phyloP scores from a whole-genome alignment of 495 filamentous ascomycete genomes.

The Penicillium alfredii region DNA sequence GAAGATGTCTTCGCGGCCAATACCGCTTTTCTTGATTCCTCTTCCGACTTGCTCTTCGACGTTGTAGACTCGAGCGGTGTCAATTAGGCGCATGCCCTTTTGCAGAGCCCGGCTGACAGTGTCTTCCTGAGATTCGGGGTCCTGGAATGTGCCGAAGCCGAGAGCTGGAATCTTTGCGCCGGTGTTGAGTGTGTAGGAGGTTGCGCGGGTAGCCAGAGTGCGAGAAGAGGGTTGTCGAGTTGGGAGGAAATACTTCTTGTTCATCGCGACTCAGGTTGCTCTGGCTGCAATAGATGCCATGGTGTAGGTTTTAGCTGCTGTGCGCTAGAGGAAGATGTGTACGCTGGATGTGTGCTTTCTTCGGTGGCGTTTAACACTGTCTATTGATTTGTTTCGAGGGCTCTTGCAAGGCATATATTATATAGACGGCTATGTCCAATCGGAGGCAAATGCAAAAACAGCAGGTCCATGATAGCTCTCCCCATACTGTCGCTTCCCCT shows the following conservation, averaged over 20 bases:
- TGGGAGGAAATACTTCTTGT: not conserved
- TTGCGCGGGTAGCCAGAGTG: not conserved
- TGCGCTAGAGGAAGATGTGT: not conserved
- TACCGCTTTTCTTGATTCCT: constrained; percentile 9
- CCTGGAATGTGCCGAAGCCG: constrained; percentile 41
- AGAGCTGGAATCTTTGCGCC: constrained; percentile 38
- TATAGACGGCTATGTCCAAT: not conserved
- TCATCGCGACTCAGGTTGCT: not conserved
- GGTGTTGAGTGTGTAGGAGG: constrained; percentile 26
- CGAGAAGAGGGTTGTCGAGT: not conserved
- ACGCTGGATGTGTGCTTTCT: not conserved
- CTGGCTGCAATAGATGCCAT: not conserved
- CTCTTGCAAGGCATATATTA: not conserved
- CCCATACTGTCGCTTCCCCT: not conserved
- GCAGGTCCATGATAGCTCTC: not conserved
- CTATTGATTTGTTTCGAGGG: not conserved
- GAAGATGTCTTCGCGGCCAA: constrained; percentile 47
- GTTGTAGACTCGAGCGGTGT: constrained; percentile 39
- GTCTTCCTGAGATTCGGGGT: constrained; percentile 35
- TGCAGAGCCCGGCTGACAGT: constrained; percentile 37
- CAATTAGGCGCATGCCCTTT: constrained; percentile 52
- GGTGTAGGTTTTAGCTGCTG: not conserved
- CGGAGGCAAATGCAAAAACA: not conserved
- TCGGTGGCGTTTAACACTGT: not conserved
- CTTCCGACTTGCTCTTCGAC: constrained; percentile 8